A percentile compares a stretch with the other conserved stretches of the same genome.
phyloP scores from a whole-genome alignment of 2,329 filamentous ascomycete species.

The Aspergillus bombycis region DNA sequence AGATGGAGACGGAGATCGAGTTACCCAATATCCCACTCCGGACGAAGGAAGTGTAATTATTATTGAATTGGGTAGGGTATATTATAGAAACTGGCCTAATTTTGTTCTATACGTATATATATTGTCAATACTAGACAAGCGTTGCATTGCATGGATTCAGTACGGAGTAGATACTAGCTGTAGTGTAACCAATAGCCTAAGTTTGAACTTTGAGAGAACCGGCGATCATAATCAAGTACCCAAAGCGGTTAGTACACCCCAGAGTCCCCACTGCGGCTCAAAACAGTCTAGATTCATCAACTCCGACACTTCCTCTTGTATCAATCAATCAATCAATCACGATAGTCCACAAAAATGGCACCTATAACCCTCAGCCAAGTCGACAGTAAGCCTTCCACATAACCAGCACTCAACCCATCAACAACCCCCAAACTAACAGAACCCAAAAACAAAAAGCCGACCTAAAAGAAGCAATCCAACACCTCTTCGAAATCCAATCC shows the following conservation, averaged over 20 bases:
- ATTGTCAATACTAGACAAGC: not conserved
- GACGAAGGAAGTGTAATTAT: constrained; percentile 46
- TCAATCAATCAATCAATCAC: not conserved
- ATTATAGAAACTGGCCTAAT: constrained; percentile 12
- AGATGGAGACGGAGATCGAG: constrained; percentile 74
- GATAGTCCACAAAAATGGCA: constrained; percentile 34
- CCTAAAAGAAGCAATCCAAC: constrained; percentile 64
- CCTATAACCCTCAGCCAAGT: constrained; percentile 38
- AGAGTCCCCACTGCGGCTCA: not conserved
- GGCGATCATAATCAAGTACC: not conserved
- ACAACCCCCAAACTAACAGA: not conserved
- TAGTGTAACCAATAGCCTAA: too few relatives aligned
- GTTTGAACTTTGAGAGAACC: too few relatives aligned
- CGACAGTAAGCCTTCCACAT: constrained; percentile 31
- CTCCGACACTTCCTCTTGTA: not conserved
- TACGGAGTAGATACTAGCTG: too few relatives aligned
- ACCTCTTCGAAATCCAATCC: constrained; percentile 64
- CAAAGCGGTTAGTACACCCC: not conserved
- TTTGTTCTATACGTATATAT: constrained; percentile 17
- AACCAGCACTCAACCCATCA: too few relatives aligned
- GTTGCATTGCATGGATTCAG: not conserved
- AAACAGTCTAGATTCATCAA: not conserved
- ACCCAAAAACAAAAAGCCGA: constrained; percentile 43
- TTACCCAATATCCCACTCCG: constrained; percentile 41
- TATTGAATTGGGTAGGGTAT: not conserved